Evolutionary conservation across 2,329 filamentous ascomycete genomes (phyloP).

Genomic region (Sporothrix mexicana): DNA sequence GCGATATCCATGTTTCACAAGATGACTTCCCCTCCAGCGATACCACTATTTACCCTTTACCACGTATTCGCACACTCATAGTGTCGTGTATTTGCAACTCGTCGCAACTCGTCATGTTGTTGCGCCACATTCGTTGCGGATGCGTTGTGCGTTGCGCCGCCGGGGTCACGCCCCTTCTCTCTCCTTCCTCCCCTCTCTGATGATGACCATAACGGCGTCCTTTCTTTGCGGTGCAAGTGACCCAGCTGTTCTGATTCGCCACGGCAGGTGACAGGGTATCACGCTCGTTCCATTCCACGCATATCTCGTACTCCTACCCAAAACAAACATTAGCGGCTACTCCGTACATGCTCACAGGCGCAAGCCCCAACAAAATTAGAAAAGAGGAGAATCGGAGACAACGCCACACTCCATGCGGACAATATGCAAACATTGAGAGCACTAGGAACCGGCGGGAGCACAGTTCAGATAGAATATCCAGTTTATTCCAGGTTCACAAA

Average conservation of each 20-base stretch:
- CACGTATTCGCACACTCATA: not conserved
- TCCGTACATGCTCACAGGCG: not conserved
- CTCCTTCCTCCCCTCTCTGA: not conserved
- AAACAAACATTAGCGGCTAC: not conserved
- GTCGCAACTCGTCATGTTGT: not conserved
- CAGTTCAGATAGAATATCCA: not conserved
- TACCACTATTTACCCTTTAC: not conserved
- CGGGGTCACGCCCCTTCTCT: slow-evolving; percentile 19
- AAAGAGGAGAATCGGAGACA: not conserved
- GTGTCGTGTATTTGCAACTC: no score
- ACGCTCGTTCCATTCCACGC: slow-evolving; percentile 18
- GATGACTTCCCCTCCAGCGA: not conserved
- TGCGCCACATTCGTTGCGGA: slow-evolving; percentile 8
- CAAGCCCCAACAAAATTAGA: slow-evolving; percentile 21
- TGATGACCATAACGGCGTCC: slow-evolving; percentile 6
- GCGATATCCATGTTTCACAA: slow-evolving; percentile 35
- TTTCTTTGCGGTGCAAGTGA: not conserved
- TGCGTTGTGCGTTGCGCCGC: not conserved
- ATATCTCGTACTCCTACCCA: not conserved
- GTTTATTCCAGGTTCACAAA: not conserved
- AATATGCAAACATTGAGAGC: slow-evolving; percentile 1
- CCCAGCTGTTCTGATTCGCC: not conserved
- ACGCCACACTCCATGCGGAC: not conserved
- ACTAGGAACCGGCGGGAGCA: not conserved
- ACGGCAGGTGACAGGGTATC: slow-evolving; percentile 13